Evolutionary conservation across 2,329 filamentous ascomycete species (phyloP), one percentile per base, ranked within the genome.

Genomic region (Verticillium klebahnii): DNA sequence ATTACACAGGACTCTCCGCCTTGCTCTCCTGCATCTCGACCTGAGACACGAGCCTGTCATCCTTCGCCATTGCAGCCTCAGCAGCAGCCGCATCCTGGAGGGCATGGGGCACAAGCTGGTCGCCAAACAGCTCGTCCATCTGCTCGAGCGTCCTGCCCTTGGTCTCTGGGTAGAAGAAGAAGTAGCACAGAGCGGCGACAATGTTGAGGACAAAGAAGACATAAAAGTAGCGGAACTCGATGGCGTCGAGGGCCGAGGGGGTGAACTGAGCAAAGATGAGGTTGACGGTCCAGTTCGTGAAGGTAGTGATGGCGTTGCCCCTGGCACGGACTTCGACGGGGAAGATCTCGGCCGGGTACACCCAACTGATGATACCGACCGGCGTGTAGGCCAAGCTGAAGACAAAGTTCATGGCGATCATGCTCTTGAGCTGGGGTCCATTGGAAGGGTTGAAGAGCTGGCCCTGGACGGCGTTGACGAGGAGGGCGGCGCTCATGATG

Each of bases 251-350:
- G 0, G 78, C 80, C 31, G 74, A 72, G 0, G 81, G 81, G 3
- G 76, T 77, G 63, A 81, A 81, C 61, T 83, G 80, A 7, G 78
- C 77, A 62, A 84, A 80, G 23, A 83, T 69, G 4, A 83, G 69
- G 62, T 72, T 73, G 39, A 72, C 64, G n/a, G 63, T 60, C 70
- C 71, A 73, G 62, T 73, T 72, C 29, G 67, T 69, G 25, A 71
- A 69, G 5, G 70, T 71, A 3, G 69, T 69, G 29, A 72, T 65
- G 32, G 69, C 67, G 40, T 70, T 70, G 37, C 70, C 70, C 5
- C 70, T 63, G 5, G 70, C 69, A 25, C 71, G 65, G 39, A 72
- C 67, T 59, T 74, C 71, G 7, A 75, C 65, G 2, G 76, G 75
- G 62, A 77, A 77, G 63, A 78, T 75, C 64, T 79, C 77, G 2